Evolutionary conservation across 768 basidiomycete genomes (phyloP), one percentile per base, ranked within the genome.

Genomic region (Lenzites betulinus): DNA sequence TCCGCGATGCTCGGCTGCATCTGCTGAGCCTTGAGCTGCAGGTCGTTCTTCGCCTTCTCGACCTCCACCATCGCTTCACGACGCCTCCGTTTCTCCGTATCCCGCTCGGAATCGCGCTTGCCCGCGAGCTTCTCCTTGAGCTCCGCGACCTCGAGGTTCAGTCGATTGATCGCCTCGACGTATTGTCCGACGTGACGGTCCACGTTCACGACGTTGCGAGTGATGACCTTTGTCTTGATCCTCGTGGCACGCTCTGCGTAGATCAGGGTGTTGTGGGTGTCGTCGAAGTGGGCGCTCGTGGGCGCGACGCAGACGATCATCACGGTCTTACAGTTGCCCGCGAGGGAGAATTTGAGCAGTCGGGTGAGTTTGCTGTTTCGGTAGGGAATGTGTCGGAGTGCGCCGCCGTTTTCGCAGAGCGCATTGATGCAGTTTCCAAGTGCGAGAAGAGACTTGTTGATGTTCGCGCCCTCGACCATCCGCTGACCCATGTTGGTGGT

Each of bases 241-340:
- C 95, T 93, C 60, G 97, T 97, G 26, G 97, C 96, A 47, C 95
- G 90, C 68, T 99, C 95, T 23, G 97, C 97, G 74, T 98, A 99
- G 62, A 97, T 80, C 49, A 99, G 88, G 2, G 97, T 98, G 72
- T 99, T 99, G 72, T 97, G 94, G 33, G 97, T 98, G 73, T 99
- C 97, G 70, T 98, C 97, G 72, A 98, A 97, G 76, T 99, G 95
- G 38, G 84, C 84, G 38, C 94, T 95, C 5, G 95, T 94, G 1
- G 97, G 97, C 0, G 95, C 95, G 48, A 99, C 81, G 72, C 97
- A 98, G 62, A 98, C 96, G 64, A 98, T 93, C 97, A 98, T 99
- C 70, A 97, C 95, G 1, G 97, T 99, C 76, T 96, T 93, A 83
- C 97, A 99, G 74, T 98, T 98, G 7, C 97, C 97, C 1, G 96